Evolutionary conservation across 2,329 filamentous ascomycete genomes (phyloP).

Genomic region (Dothiorella sarmentorum): DNA sequence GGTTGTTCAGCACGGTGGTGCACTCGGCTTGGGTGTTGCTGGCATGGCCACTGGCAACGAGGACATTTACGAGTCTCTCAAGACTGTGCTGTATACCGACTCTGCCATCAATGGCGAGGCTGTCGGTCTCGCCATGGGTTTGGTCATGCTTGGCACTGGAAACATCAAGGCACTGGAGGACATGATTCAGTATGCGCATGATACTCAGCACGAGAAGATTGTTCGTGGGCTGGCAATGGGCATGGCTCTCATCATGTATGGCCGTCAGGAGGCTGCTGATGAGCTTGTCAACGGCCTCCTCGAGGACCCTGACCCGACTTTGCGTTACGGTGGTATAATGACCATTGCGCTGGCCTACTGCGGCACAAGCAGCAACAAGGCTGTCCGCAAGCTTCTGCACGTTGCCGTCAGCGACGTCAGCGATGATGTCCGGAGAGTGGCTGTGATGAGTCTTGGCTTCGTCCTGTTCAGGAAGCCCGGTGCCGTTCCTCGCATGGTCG

Average conservation of each 20-base stretch:
- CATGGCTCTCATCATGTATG: constrained; percentile 98
- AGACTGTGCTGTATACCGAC: constrained; percentile 83
- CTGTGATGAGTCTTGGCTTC: constrained; percentile 96
- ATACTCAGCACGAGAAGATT: constrained; percentile 98
- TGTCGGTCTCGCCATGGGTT: constrained; percentile 90
- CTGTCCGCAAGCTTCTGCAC: constrained; percentile 90
- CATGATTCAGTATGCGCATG: constrained; percentile 96
- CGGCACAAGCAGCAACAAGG: constrained; percentile 97
- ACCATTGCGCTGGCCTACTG: constrained; percentile 98
- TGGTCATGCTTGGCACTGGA: constrained; percentile 98
- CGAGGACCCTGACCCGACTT: constrained; percentile 86
- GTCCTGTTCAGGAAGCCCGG: constrained; percentile 97
- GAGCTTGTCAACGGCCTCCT: constrained; percentile 90
- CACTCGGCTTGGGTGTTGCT: constrained; percentile 89
- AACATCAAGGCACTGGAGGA: constrained; percentile 90
- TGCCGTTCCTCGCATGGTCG: constrained; percentile 97
- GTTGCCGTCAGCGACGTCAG: constrained; percentile 97
- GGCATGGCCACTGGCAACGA: constrained; percentile 95
- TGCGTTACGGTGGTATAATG: constrained; percentile 97
- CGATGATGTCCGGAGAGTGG: constrained; percentile 91
- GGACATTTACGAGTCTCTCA: constrained; percentile 87
- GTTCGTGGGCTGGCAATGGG: constrained; percentile 91
- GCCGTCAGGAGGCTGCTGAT: constrained; percentile 89
- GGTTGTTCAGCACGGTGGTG: constrained; percentile 94
- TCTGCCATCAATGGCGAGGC: constrained; percentile 96